Evolutionary conservation across 345 rosid genomes (phyloP).

Genomic region (Salix purpurea): DNA sequence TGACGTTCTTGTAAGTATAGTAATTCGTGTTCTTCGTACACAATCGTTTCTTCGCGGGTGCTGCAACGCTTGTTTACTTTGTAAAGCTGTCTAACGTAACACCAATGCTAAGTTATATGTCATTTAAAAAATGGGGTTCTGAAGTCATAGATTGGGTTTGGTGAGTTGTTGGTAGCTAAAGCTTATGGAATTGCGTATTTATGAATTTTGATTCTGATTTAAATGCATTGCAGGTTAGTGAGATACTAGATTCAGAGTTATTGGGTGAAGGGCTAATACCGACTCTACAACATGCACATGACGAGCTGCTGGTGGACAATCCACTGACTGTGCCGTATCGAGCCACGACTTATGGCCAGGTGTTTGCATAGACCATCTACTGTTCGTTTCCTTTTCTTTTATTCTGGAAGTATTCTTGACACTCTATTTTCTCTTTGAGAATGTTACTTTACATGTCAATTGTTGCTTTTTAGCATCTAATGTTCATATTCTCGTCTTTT

Average conservation of each 20-base stretch:
- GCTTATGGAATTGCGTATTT: background rate
- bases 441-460: background rate
- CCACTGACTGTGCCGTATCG: slow-evolving; percentile 70
- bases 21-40: background rate
- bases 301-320: slow-evolving; percentile 67
- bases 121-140: background rate
- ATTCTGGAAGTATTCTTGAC: background rate
- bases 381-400: background rate
- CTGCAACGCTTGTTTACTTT: background rate
- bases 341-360: slow-evolving; percentile 89
- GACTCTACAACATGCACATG: slow-evolving; percentile 86
- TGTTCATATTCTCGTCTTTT: background rate
- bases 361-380: slow-evolving; percentile 14
- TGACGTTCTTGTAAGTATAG: slow-evolving; percentile 64
- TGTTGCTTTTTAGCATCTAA: background rate
- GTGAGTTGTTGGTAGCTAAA: background rate
- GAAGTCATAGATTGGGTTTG: background rate
- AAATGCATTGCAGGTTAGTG: slow-evolving; percentile 63
- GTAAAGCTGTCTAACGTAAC: background rate
- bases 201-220: background rate
- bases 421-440: background rate
- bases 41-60: background rate
- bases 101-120: background rate
- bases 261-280: slow-evolving; percentile 97
- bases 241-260: slow-evolving; percentile 89